These are phyloP conservation scores for Athelia sp. DNA, from an alignment of 1,284 basidiomycete species.

Conservation along the genomic window DNA sequence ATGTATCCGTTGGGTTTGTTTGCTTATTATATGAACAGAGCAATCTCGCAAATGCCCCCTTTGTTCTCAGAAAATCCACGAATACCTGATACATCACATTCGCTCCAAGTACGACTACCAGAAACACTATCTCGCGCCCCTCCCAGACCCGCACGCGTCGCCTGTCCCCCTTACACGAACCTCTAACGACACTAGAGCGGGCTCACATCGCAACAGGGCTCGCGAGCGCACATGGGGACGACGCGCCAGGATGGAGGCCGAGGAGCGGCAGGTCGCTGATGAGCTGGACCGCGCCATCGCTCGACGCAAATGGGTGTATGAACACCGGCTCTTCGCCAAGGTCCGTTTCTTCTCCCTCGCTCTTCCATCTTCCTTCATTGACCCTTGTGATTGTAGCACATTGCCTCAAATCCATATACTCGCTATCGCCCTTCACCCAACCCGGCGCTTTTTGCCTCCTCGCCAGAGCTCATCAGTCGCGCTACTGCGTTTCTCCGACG, in stretches of 20 bases:
- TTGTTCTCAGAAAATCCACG: slow-evolving; percentile 70
- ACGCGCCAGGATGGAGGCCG: slow-evolving; percentile 40
- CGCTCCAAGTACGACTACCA: slow-evolving; percentile 74
- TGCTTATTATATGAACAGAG: slow-evolving; percentile 29
- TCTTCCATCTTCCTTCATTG: neutral
- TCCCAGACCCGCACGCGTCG: slow-evolving; percentile 46
- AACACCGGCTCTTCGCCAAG: slow-evolving; percentile 75
- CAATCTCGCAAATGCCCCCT: slow-evolving; percentile 79
- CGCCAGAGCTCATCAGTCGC: slow-evolving; percentile 65
- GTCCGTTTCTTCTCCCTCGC: slow-evolving; percentile 33
- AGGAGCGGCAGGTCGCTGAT: slow-evolving; percentile 51
- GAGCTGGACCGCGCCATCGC: slow-evolving; percentile 62
- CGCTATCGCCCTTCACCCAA: slow-evolving; percentile 79
- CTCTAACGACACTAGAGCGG: slow-evolving; percentile 20
- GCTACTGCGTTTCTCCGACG: slow-evolving; percentile 78
- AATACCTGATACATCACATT: slow-evolving; percentile 77
- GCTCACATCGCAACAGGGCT: slow-evolving; percentile 19
- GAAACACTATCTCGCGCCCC: slow-evolving; percentile 73
- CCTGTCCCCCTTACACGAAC: slow-evolving; percentile 31
- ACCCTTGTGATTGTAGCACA: slow-evolving; percentile 50
- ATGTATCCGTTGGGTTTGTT: neutral
- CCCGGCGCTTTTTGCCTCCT: slow-evolving; percentile 72
- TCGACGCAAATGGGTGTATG: slow-evolving; percentile 62
- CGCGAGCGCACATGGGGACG: slow-evolving; percentile 55
- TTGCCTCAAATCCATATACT: slow-evolving; percentile 80